phyloP scores from a whole-genome alignment of 2,329 filamentous ascomycete species.

The Cadophora malorum region DNA sequence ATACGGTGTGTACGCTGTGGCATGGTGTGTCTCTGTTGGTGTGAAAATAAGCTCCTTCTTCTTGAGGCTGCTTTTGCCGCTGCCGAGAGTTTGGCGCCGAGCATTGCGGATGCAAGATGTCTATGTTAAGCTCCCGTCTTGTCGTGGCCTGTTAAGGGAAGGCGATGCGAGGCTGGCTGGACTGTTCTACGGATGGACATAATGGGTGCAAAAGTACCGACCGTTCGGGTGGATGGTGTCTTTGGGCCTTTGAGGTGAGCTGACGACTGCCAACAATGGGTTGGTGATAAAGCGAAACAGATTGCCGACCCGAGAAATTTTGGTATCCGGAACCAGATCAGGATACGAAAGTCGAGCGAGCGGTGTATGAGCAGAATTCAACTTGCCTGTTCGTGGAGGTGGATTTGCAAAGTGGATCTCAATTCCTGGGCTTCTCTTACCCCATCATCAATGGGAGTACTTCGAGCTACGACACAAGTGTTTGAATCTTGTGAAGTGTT shows the following conservation, averaged over 20 bases:
- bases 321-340: neutral
- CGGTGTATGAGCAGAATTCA: slow-evolving; percentile 1
- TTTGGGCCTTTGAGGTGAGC: neutral
- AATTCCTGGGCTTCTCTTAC: neutral
- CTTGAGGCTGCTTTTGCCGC: slow-evolving; percentile 11
- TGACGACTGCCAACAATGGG: neutral
- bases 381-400: neutral
- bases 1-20: slow-evolving; percentile 1
- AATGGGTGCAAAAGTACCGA: neutral
- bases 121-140: slow-evolving; percentile 5
- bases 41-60: slow-evolving; percentile 17
- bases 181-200: neutral
- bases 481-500: slow-evolving; percentile 11
- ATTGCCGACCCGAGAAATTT: neutral
- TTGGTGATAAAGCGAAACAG: neutral
- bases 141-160: neutral
- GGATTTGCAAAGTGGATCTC: neutral
- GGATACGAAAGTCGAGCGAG: neutral
- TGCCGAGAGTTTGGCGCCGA: slow-evolving; percentile 15
- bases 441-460: neutral
- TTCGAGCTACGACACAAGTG: too few relatives aligned
- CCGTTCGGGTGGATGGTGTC: neutral
- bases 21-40: neutral
- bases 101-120: slow-evolving; percentile 7
- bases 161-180: neutral